Base-by-base conservation (phyloP, 2,329 filamentous ascomycete species). In the Epichloe coenophiala region DNA sequence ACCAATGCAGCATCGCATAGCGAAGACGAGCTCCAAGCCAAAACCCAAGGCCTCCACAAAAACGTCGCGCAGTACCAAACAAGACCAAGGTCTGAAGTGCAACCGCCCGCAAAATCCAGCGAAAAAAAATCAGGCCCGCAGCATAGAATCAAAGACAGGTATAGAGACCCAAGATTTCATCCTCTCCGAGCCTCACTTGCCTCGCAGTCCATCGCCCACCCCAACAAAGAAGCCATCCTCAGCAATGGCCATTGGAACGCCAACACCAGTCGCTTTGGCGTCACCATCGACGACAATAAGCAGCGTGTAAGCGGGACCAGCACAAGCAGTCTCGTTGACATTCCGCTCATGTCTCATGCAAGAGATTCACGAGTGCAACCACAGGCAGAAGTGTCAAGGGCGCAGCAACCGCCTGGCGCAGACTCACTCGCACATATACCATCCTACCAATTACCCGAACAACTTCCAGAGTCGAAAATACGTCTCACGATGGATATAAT, bases 401-500 rank as follows among this genome's bases (percentile, higher is more conserved):
- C 12, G 17, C 17, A 9, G 37, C 36, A 37, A 7, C 21, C 33
- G n/a, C 13, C 9, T 17, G 37, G 5, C 15, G 33, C 6, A n/a
- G 3, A 27, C 39, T 17, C 15, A 15, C n/a, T 13, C 5, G 3
- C 11, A 12, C n/a, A 9, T 31, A 31, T 11, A 31, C 27, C 8
- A 31, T 31, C 27, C 27, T 31, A 31, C 27, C 39, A 36, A 12
- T n/a, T 13, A 19, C 3, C 27, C 5, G 45, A 19, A 47, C 13
- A 47, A 9, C 5, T 48, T 35, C 39, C 50, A 3, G 50, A 51
- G 21, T 48, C 50, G 5, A 27, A 13, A 13, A 41, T 48, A 45
- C 50, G 50, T 35, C 23, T 51, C 11, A 35, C 40, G 33, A 51
- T 51, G 36, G 50, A 51, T 36, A 17, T 23, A 9, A 13, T 51